Conservation (phyloP, 2,329 filamentous ascomycete species). For the Dactylellina sp. region DNA sequence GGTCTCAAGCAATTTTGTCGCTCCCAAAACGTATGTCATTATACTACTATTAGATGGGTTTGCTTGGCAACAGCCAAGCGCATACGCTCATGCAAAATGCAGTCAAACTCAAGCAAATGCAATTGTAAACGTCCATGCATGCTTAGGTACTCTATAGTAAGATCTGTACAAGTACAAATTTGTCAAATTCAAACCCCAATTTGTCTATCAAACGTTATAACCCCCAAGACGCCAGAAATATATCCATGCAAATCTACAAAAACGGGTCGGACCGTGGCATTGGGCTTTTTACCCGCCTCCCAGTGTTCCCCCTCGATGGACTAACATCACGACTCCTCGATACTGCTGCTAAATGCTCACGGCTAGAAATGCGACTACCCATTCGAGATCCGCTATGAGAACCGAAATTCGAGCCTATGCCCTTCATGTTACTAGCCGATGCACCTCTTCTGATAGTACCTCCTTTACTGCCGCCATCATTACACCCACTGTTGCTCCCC, state of each 20-base stretch:
- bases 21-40: too few species aligned
- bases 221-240: conserved; percentile 7
- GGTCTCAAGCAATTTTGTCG: too few species aligned
- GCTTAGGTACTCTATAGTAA: too few species aligned
- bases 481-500: conserved; percentile 6
- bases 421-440: conserved; percentile 29
- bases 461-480: conserved; percentile 25
- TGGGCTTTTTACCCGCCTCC: conserved; percentile 51
- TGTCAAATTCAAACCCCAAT: too few species aligned
- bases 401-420: conserved; percentile 26
- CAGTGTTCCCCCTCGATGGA: conserved; percentile 44
- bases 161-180: too few species aligned
- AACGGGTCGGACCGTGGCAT: conserved; percentile 51
- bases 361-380: conserved; percentile 50
- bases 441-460: conserved; percentile 32
- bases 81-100: background rate
- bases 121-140: too few species aligned
- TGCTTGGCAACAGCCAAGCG: background rate
- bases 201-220: too few species aligned
- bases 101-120: too few species aligned
- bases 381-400: conserved; percentile 41
- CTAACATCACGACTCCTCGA: conserved; percentile 54
- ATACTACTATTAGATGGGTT: too few species aligned
- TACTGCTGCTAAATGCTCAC: conserved; percentile 42
- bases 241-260: conserved; percentile 14